phyloP scores from a whole-genome alignment of 495 filamentous ascomycete genomes.

The Achaetomiella virescens region DNA sequence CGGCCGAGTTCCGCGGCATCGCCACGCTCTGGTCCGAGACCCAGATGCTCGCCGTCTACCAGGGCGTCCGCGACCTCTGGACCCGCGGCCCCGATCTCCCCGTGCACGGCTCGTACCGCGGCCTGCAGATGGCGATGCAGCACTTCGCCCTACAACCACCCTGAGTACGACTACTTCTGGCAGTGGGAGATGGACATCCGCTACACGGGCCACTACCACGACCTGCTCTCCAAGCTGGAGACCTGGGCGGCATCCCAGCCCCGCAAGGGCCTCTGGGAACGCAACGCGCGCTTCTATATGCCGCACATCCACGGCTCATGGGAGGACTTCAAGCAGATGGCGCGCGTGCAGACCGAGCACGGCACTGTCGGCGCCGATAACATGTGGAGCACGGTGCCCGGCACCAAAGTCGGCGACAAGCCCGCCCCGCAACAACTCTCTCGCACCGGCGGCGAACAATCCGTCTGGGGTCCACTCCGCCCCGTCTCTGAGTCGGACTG shows the following conservation, averaged over 20 bases:
- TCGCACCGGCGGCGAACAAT: slow-evolving; percentile 47
- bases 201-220: slow-evolving; percentile 94
- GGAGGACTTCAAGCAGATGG: slow-evolving; percentile 89
- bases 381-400: slow-evolving; percentile 53
- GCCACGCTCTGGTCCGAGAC: slow-evolving; percentile 85
- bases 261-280: slow-evolving; percentile 88
- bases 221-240: slow-evolving; percentile 69
- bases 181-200: slow-evolving; percentile 98
- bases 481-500: slow-evolving; percentile 59
- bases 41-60: slow-evolving; percentile 85
- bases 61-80: slow-evolving; percentile 68
- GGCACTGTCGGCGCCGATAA: slow-evolving; percentile 69
- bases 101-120: slow-evolving; percentile 86
- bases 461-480: slow-evolving; percentile 79
- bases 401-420: slow-evolving; percentile 23
- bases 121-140: slow-evolving; percentile 88
- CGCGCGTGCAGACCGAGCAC: slow-evolving; percentile 81
- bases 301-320: slow-evolving; percentile 81
- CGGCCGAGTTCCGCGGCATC: slow-evolving; percentile 81
- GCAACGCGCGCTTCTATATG: slow-evolving; percentile 86
- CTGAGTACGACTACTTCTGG: slow-evolving; percentile 95
- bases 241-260: slow-evolving; percentile 78
- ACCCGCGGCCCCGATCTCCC: slow-evolving; percentile 60
- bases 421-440: slow-evolving; percentile 12
- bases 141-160: slow-evolving; percentile 83